Base-by-base conservation (phyloP, 192 early-diverging fungal species). In the Ambispora gerdemannii region DNA sequence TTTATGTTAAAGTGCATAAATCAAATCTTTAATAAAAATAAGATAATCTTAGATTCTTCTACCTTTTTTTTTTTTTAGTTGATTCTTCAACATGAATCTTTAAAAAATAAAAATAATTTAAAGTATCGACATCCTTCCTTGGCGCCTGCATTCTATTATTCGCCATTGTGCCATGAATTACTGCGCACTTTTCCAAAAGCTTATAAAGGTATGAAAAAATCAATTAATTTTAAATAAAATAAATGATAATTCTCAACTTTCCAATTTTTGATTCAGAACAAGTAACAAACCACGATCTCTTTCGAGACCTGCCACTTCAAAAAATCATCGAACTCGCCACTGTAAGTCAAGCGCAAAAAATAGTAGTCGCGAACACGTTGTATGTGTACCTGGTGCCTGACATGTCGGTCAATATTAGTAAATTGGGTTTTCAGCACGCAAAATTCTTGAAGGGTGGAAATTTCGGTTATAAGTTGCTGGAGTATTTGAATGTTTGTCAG, bases 81-180 rank as follows among this genome's bases (percentile, higher is more conserved):
- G 70, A 84, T 68, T 64, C 83, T 86, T 66, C 88, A 90, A 75
- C 84, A 90, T 50, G 74, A 55, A 0, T 63, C 84, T 50, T 83
- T 91, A 62, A 78, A 80, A 30, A 89, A 92, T 70, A 76, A 78
- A 52, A 78, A 74, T 32, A 88, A 87, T 67, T 83, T 92, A 72
- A 91, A 89, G 71, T 86, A 83, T 65, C 80, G 91, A 6, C 88
- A 92, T 62, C 91, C 91, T 34, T 77, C 80, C 30, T 75, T 90
- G 38, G 81, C 80, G 0, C 77, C 84, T 30, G 87, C 86, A 15
- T 81, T 90, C 77, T 83, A 82, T 31, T 53, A 53, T 10, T 19
- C 3, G 20, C 24, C 20, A 2, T 8, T 2, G 17, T 6, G 11
- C 1, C 31, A 10, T 50, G 0, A 34, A 10, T 19, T 67, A 33